phyloP scores from a whole-genome alignment of 2,329 filamentous ascomycete species.

The Triangularia verruculosa region DNA sequence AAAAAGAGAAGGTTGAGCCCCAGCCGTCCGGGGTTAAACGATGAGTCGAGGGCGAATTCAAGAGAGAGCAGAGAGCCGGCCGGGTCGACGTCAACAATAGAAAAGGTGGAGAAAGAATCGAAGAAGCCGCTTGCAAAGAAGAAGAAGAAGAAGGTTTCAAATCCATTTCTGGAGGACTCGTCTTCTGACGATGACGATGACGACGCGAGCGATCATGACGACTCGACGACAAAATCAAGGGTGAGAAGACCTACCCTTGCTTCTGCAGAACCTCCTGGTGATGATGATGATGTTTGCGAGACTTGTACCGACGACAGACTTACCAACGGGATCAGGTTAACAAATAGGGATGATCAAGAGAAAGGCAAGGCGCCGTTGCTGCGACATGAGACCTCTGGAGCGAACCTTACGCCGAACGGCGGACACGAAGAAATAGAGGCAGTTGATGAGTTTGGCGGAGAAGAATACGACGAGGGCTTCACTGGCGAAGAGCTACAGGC shows the following conservation, averaged over 20 bases:
- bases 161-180: constrained; percentile 71
- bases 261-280: background rate
- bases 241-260: constrained; percentile 19
- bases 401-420: background rate
- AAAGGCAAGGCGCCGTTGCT: constrained; percentile 12
- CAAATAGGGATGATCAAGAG: constrained; percentile 9
- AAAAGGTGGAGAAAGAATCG: background rate
- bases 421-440: constrained; percentile 28
- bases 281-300: background rate
- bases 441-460: constrained; percentile 36
- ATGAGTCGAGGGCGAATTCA: constrained; percentile 18
- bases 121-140: constrained; percentile 18
- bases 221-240: constrained; percentile 14
- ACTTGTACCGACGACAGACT: constrained; percentile 10
- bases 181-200: constrained; percentile 48
- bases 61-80: background rate
- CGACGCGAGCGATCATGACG: constrained; percentile 32
- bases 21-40: constrained; percentile 7
- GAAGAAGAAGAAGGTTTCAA: constrained; percentile 40
- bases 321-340: constrained; percentile 17
- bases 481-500: constrained; percentile 65
- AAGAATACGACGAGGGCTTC: constrained; percentile 37
- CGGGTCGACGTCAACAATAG: background rate
- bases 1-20: constrained; percentile 44
- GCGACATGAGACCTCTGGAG: constrained; percentile 21